Base-by-base conservation (phyloP, 441 rosid species). In the Erysimum pusillum region DNA sequence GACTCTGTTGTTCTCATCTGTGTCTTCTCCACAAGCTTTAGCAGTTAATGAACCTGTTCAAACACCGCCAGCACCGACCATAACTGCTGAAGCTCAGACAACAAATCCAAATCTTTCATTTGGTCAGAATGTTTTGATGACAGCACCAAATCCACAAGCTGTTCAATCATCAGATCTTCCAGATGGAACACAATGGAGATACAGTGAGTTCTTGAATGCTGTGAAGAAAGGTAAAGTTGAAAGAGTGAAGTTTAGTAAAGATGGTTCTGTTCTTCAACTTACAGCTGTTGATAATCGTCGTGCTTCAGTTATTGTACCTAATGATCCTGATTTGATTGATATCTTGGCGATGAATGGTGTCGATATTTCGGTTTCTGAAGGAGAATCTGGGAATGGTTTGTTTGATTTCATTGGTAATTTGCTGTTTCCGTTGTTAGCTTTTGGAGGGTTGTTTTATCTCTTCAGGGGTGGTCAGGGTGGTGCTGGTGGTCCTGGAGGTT, bases 291-390 rank as follows among this genome's bases (percentile, higher is more conserved):
- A 95, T 41, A 94, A 93, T 76, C 94, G 99, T 54, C 90, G 97
- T n/a, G 99, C 97, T 60, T 4, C 85, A 38, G 96, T 95, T 5
- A 81, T 83, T 36, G 94, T 95, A 76, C 97, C 93, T 10, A 92
- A 91, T 58, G 99, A 95, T 78, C 99, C 99, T 9, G 97, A 90
- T 80, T 85, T 95, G 6, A 95, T 95, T 49, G 99, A 95, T 52
- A 92, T 92, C 31, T 63, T 95, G 18, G 98, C 99, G 0, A 95
- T 92, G 98, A 95, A 91, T 44, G 94, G 98, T 2, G 98, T 95
- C 20, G 99, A 95, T 69, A 90, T 90, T 7, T 86, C 97, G 20
- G 98, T 94, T 46, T 86, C 98, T 1, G 98, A 94, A 84, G 99
- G 99, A 35, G 99, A 94, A 41, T 75, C 91, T 0, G 96, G 95